Evolutionary conservation across 306 rosid genomes (phyloP), one percentile per base, ranked within the genome.

Genomic region (Albizia julibrissin): DNA sequence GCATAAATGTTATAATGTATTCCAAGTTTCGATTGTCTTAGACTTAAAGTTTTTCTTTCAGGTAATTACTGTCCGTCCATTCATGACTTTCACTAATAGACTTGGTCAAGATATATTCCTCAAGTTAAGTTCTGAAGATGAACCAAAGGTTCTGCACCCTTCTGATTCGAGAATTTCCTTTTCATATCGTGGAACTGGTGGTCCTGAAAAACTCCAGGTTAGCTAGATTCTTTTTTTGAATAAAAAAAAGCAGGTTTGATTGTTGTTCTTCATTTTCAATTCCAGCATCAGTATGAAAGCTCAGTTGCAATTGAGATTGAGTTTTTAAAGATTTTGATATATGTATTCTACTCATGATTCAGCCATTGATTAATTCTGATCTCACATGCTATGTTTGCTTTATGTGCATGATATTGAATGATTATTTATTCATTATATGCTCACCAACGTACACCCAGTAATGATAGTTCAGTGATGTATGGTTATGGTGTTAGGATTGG

Each of bases 71-170:
- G 78, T 95, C 80, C 94, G 98, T 43, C 97, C 99, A 58, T 95
- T 82, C 83, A 90, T 93, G 93, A 95, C 97, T 73, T 92, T 95
- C 87, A 95, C 99, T 73, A 95, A 95, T 84, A 92, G 99, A 85
- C 78, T 92, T 89, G 99, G 99, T 85, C 91, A 76, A 79, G 93
- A 93, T 82, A 80, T 93, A 83, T 88, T 80, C 81, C 82, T 95
- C 59, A 95, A 92, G 90, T 84, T 92, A 81, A 87, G 91, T 82
- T 66, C 69, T 64, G 97, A 91, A 85, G 99, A 95, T 81, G 94
- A 86, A 82, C 94, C 93, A 39, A 95, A 95, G 85, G 82, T 93
- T 87, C 92, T 95, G 78, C 92, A 10, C 82, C 87, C 89, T 33
- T 89, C 90, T 82, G 99, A 95, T 87, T 87, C 98, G 67, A 93